Percentiles rank a stretch among this genome's conserved stretches.
Conservation (phyloP, 140 eudicot genomes). For the Anethum foeniculum region DNA sequence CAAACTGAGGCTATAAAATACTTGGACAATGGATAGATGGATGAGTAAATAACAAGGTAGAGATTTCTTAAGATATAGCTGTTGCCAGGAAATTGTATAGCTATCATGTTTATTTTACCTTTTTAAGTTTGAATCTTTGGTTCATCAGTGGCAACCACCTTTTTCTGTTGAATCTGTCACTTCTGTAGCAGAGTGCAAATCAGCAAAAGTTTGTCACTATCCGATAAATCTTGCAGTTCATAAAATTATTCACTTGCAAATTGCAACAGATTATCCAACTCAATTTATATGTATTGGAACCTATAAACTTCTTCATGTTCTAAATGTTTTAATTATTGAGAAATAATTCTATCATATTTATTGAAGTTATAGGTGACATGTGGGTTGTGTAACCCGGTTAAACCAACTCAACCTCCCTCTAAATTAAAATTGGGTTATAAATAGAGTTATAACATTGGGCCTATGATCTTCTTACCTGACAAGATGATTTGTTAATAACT, state of each 20-base stretch:
- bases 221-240: not conserved
- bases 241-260: not conserved
- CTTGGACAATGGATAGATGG: not conserved
- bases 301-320: not conserved
- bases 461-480: not conserved
- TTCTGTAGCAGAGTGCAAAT: not conserved
- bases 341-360: not conserved
- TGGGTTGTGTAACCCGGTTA: not conserved
- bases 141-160: not conserved
- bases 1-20: not conserved
- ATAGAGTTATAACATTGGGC: not conserved
- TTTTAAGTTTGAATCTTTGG: not conserved
- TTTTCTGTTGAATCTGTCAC: not conserved
- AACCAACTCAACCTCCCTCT: not conserved
- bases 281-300: not conserved
- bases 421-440: too few species aligned
- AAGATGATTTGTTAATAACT: not conserved
- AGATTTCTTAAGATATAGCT: not conserved
- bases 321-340: not conserved
- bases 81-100: not conserved
- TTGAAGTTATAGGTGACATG: not conserved
- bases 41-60: not conserved
- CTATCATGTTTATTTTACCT: not conserved
- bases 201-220: not conserved
- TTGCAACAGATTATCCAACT: not conserved